phyloP scores from a whole-genome alignment of 768 basidiomycete species.

The Lepiota subincarnata region DNA sequence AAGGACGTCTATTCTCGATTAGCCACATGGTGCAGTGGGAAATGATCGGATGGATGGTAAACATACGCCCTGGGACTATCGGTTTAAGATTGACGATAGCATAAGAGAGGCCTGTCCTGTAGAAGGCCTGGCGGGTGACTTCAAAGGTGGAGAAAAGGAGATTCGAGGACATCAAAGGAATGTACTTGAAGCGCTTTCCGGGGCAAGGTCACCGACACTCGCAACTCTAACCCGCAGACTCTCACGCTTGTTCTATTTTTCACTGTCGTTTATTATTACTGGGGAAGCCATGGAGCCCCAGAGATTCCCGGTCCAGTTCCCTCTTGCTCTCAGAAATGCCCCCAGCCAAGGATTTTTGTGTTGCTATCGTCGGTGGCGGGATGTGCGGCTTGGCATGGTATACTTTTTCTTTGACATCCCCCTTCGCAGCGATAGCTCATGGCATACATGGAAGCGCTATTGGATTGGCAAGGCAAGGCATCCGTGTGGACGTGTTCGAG shows the following conservation, averaged over 20 bases:
- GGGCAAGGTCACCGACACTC: neutral
- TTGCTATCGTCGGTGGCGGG: constrained; percentile 55
- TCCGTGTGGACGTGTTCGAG: constrained; percentile 49
- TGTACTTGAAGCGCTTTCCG: neutral
- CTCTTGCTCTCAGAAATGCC: constrained; percentile 1
- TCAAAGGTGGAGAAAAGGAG: constrained; percentile 78
- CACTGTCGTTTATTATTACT: neutral
- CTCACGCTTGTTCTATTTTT: constrained; percentile 1
- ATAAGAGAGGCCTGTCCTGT: constrained; percentile 61
- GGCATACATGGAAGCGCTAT: constrained; percentile 30
- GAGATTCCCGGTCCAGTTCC: neutral
- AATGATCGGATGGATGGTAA: neutral
- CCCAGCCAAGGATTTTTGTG: constrained; percentile 35
- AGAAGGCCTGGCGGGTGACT: constrained; percentile 73
- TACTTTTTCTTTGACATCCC: neutral
- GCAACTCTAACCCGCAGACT: neutral
- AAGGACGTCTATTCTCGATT: constrained; percentile 34
- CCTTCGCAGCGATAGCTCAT: neutral
- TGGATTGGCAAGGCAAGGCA: constrained; percentile 36
- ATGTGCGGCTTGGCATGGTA: constrained; percentile 48
- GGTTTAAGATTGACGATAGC: constrained; percentile 96
- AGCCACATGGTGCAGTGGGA: neutral
- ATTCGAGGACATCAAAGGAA: constrained; percentile 22
- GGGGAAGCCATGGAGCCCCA: neutral
- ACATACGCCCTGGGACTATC: constrained; percentile 88